Base-by-base conservation (phyloP, 768 basidiomycete species). In the Tylopilus intermedius region DNA sequence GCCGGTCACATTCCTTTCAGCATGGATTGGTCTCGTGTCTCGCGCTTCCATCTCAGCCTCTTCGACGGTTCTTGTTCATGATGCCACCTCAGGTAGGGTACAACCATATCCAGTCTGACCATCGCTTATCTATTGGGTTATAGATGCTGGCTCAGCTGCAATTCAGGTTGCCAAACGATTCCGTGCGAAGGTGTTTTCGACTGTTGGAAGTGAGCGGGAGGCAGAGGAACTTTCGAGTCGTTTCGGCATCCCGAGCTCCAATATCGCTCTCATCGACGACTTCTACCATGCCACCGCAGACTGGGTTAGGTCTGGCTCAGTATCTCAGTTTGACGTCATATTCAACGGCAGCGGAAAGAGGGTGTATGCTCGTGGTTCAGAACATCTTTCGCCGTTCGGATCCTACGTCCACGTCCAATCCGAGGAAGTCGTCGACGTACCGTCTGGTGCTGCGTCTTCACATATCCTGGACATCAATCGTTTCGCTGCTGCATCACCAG, bases 21-120 rank as follows among this genome's bases (percentile, higher is more conserved):
- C 66, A 10, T 67, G 66, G 66, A 58, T 64, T 14, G 67, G 67
- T 40, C 54, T 68, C 26, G 56, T 62, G 14, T 42, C 40, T 2
- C 58, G 58, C 18, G 60, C 53, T 40, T 47, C 53, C 11, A 54
- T 67, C 39, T 55, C 56, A 0, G 39, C 63, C 4, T 54, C 56
- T 47, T 68, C 66, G 9, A 54, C 54, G 3, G 52, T 68, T 22
- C 59, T 68, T 5, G 47, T 67, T 18, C 66, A 67, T 15, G 62
- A 67, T 43, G 67, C 58, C 13, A 29, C 55, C 30, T 67, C 66
- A 48, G 58, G 66, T 67, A 50, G n/a, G 30, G n/a, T 10, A 13
- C 3, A 35, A 4, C 3, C 18, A 4, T 15, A 3, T 13, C 18
- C 6, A 37, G 26, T 32, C 4, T 18, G 22, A 30, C 8, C 1